A percentile compares a stretch with the other conserved stretches of the same genome.
These are phyloP conservation scores for Gamarada debralockiae DNA, from an alignment of 495 filamentous ascomycete species.

Conservation along the genomic window DNA sequence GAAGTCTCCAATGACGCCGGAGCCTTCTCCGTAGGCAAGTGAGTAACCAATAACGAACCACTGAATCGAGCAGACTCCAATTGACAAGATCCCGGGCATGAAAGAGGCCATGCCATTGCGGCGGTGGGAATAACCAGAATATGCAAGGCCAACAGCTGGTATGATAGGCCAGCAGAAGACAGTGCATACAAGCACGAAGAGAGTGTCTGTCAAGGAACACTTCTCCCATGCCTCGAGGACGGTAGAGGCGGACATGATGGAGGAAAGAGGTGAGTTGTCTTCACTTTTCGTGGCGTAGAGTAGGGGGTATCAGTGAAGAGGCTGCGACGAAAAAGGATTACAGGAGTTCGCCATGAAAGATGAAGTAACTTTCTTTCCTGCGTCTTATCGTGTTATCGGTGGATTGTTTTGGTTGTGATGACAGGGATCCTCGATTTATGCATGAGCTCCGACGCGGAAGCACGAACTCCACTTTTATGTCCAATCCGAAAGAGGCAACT, in stretches of 20 bases:
- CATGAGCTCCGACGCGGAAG: too few relatives aligned
- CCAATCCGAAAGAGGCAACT: too few relatives aligned
- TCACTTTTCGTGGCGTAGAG: too few relatives aligned
- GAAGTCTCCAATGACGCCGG: conserved; percentile 85
- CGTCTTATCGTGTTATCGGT: too few relatives aligned
- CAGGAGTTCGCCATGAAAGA: too few relatives aligned
- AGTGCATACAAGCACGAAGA: conserved; percentile 55
- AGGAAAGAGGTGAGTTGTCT: background rate
- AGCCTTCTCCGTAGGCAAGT: conserved; percentile 78
- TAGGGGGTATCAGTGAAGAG: too few relatives aligned
- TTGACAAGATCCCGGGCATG: conserved; percentile 40
- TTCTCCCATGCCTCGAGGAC: conserved; percentile 18
- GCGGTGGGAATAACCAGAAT: conserved; percentile 43
- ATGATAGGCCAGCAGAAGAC: conserved; percentile 95
- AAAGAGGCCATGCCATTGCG: conserved; percentile 43
- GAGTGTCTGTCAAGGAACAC: conserved; percentile 23
- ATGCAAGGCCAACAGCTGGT: conserved; percentile 73
- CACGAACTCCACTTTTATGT: too few relatives aligned
- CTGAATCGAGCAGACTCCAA: conserved; percentile 66
- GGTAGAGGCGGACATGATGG: conserved; percentile 1
- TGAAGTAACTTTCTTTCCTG: too few relatives aligned
- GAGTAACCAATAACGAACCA: conserved; percentile 99
- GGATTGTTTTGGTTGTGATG: too few relatives aligned
- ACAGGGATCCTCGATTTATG: too few relatives aligned
- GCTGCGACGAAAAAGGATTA: too few relatives aligned